Evolutionary conservation across 1,284 basidiomycete genomes (phyloP), one percentile per base, ranked within the genome.

Genomic region (Tilletiopsis washingtonensis): DNA sequence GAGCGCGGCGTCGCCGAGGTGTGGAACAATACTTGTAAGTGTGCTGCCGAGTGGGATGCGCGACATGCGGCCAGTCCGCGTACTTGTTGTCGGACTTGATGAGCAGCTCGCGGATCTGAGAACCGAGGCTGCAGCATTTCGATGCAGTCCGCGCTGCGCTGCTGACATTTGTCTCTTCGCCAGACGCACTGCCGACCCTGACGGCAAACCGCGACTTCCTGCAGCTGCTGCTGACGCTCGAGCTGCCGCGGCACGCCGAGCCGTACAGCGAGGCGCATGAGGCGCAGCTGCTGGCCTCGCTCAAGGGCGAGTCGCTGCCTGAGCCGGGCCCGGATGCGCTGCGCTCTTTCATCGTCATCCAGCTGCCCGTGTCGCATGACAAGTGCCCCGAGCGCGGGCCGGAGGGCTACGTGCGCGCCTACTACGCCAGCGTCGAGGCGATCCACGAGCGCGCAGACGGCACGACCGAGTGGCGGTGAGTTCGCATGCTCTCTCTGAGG

Each of bases 181-280:
- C 41, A 40, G 51, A 70, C 56, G 59, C 57, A 40, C 51, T 67
- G 21, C 63, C 67, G 34, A 53, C 53, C 45, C 48, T 61, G 15
- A 64, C 59, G 5, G 43, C 61, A 26, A 57, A 69, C 45, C 51
- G 68, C 21, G 68, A 70, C 54, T 70, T 70, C 54, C 52, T 67
- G 6, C 56, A 68, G 57, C 59, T 68, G 43, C 52, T 70, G 1
- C 24, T 70, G 14, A 62, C 62, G 5, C 32, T 70, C 47, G 60
- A 66, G 25, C 52, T 70, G 14, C 66, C 64, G 23, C 52, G 59
- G 0, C 57, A 61, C 26, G 36, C 54, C 2, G 37, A 49, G 20
- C 66, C 68, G 2, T 70, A 60, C 45, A 62, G 57, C 1, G 42
- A 51, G 17, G 58, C 50, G n/a, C 68, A 70, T 50, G 57, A 63